Evolutionary conservation across 2,329 filamentous ascomycete genomes (phyloP).

Genomic region (Dactylellina leptospora): DNA sequence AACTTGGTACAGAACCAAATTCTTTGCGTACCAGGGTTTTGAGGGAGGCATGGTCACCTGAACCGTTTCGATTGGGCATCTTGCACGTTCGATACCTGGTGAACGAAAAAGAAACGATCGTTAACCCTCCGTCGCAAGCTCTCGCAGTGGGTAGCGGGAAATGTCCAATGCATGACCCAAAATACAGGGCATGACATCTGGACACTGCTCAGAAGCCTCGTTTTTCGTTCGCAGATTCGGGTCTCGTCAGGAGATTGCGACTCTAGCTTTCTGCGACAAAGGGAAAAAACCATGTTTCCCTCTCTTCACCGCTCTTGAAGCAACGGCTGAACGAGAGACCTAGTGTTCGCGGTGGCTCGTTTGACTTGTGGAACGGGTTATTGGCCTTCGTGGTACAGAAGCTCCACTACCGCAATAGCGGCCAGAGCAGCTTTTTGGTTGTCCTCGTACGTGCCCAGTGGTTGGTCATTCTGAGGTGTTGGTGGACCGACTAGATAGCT

Average conservation of each 20-base stretch:
- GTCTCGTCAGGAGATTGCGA: constrained; percentile 12
- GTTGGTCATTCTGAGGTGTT: constrained; percentile 38
- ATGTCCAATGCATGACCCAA: constrained; percentile 30
- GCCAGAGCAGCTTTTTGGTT: constrained; percentile 19
- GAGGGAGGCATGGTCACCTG: constrained; percentile 49
- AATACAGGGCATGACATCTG: neutral
- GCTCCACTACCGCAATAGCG: constrained; percentile 13
- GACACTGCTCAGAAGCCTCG: constrained; percentile 14
- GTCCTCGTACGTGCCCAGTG: constrained; percentile 45
- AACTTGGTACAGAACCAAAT: constrained; percentile 34
- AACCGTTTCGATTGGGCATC: constrained; percentile 48
- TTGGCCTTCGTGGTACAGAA: constrained; percentile 32
- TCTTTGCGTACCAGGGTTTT: constrained; percentile 38
- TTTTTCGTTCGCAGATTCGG: constrained; percentile 32
- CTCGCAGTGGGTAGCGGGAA: constrained; percentile 41
- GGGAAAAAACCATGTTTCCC: neutral
- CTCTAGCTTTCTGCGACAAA: neutral
- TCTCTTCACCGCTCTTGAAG: neutral
- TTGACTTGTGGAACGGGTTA: constrained; percentile 37
- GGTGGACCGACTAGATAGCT: constrained; percentile 41
- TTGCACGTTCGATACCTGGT: constrained; percentile 7
- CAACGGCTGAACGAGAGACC: constrained; percentile 32
- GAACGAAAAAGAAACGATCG: constrained; percentile 42
- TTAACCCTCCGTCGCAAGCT: constrained; percentile 27
- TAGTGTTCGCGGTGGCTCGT: constrained; percentile 17